Evolutionary conservation across 2,329 filamentous ascomycete species (phyloP), one percentile per base, ranked within the genome.

Genomic region (Neonectria neomacrospora): DNA sequence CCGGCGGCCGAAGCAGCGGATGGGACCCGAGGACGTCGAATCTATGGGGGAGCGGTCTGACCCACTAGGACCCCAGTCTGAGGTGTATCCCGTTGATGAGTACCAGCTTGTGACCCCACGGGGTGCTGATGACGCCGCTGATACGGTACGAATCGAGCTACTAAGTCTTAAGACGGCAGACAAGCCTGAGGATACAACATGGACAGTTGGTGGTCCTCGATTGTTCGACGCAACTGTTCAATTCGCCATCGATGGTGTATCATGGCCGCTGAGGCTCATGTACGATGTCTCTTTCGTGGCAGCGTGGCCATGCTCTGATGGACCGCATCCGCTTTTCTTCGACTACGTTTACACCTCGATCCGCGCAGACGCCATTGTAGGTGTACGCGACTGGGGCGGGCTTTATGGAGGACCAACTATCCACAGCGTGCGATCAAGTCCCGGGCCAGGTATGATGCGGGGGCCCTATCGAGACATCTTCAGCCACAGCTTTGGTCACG

Each of bases 291-390:
- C 81, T n/a, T 91, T 90, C 73, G 80, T 91, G 54, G 81, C 80
- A n/a, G 87, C 88, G 2, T 90, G 86, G 82, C 88, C 89, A 7
- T 91, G 89, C 75, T 81, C 82, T 0, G 81, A 83, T 26, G 88
- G 88, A 0, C 89, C 89, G 12, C 89, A 91, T 75, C 88, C 90
- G 7, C 82, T 93, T 6, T 93, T 91, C 77, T 90, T 89, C 74
- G 90, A 92, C 74, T 93, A 92, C 73, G 79, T 82, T 5, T 89
- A 88, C 73, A 82, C 82, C 53, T 77, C 81, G 1, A 84, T 90
- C 41, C 82, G 83, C 56, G 88, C 86, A 1, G 89, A 92, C 71
- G 84, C 90, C 67, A 81, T 93, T 4, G 85, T 92, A 18, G 82
- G 85, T 39, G 85, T 93, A 50, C 80, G 84, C 34, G 86, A 92